These are phyloP conservation scores for Purshia tridentata DNA, from an alignment of 306 rosid species.

Conservation along the genomic window DNA sequence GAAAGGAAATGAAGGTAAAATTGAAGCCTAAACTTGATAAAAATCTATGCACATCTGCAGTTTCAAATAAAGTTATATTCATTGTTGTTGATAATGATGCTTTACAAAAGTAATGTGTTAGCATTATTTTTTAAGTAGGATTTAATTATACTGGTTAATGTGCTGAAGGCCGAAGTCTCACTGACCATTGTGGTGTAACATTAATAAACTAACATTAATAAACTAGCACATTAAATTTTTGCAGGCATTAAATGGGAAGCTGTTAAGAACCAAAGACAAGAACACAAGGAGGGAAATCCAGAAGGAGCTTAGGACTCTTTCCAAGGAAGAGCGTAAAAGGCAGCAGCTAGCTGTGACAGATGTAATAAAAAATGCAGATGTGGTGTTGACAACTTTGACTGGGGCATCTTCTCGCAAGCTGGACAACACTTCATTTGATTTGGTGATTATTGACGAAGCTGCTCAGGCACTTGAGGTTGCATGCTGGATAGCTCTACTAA, in stretches of 20 bases:
- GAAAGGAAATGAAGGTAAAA: conserved; percentile 95
- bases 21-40: conserved; percentile 7
- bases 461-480: conserved; percentile 99
- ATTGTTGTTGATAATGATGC: not conserved
- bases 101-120: not conserved
- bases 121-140: not conserved
- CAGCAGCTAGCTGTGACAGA: conserved; percentile 96
- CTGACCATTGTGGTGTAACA: conserved; percentile 7
- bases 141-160: not conserved
- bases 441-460: conserved; percentile 97
- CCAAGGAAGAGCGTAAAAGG: conserved; percentile 94
- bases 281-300: conserved; percentile 84
- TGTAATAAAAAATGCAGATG: conserved; percentile 85
- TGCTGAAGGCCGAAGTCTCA: conserved; percentile 1
- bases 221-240: conserved; percentile 16
- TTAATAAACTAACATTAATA: not conserved
- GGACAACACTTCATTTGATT: conserved; percentile 73
- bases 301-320: conserved; percentile 86
- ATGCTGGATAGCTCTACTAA: conserved; percentile 89
- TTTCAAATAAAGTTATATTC: conserved; percentile 4
- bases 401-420: conserved; percentile 83
- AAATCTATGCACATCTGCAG: conserved; percentile 9
- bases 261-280: conserved; percentile 83
- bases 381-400: conserved; percentile 82
- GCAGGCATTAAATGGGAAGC: conserved; percentile 91